Percentiles rank a stretch among this genome's conserved stretches.
These are phyloP conservation scores for Cyclotella choctawhatcheeana DNA, from an alignment of 108 stramenopile genomes.

Conservation along the genomic window DNA sequence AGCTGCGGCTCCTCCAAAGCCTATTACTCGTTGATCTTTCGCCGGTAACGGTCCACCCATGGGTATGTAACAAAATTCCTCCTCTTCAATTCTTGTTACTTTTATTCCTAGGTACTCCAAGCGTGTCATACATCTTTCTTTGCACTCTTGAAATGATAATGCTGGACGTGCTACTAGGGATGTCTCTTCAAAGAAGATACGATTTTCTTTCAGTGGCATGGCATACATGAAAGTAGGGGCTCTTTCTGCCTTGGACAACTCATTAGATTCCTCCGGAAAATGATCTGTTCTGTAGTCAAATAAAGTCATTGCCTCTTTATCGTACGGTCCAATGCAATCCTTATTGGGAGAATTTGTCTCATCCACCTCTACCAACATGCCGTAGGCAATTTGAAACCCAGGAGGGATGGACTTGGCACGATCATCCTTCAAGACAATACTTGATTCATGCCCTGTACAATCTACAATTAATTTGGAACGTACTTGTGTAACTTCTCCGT, in stretches of 20 bases:
- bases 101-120: constrained; percentile 87
- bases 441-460: constrained; percentile 92
- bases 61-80: constrained; percentile 96
- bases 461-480: constrained; percentile 88
- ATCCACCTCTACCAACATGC: constrained; percentile 77
- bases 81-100: constrained; percentile 84
- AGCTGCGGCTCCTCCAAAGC: constrained; percentile 89
- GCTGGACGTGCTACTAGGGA: constrained; percentile 93
- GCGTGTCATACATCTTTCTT: constrained; percentile 82
- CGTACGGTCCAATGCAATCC: constrained; percentile 83
- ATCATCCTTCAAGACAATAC: constrained; percentile 80
- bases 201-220: constrained; percentile 90
- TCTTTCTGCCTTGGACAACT: constrained; percentile 47
- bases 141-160: constrained; percentile 91
- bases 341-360: constrained; percentile 57
- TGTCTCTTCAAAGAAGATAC: constrained; percentile 93
- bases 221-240: constrained; percentile 97
- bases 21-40: constrained; percentile 88
- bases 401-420: constrained; percentile 56
- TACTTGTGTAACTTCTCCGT: constrained; percentile 62
- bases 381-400: constrained; percentile 97
- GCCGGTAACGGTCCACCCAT: constrained; percentile 94
- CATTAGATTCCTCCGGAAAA: constrained; percentile 54
- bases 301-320: constrained; percentile 93
- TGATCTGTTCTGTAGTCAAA: constrained; percentile 97